Evolutionary conservation across 805 yeast genomes (phyloP), one percentile per base, ranked within the genome.

Genomic region (Candida mattraensis): DNA sequence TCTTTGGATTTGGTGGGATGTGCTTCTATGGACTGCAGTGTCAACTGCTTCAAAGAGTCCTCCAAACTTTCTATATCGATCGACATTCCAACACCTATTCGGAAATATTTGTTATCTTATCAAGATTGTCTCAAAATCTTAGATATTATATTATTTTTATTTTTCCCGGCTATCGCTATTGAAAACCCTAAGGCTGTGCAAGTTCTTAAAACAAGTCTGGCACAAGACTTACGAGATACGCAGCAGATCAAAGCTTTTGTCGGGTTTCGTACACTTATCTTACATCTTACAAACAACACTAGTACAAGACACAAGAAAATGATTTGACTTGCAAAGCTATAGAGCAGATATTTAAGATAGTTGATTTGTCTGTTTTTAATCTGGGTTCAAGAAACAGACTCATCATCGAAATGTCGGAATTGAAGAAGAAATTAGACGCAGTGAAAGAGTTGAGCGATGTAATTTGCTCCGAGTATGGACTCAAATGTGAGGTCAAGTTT

Each of bases 1-100:
- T 64, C 61, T 30, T 39, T 43, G 12, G 54, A 33, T 34, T 54
- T 56, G 1, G 53, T 55, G 4, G 64, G 60, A 42, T 60, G 61
- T 15, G 47, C 37, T 18, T 47, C 42, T 18, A 58, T 56, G 7
- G 55, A 48, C 30, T 44, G 42, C 24, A 56, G 36, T 1, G 56
- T 49, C 28, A 60, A 33, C 18, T 47, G 44, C 33, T 44, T 39
- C 23, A 54, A 39, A 12, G 44, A 47, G 10, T 42, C 35, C 30
- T 60, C 64, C 22, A 60, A 20, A 4, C 18, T 17, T 12, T 48
- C 54, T 10, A 37, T 16, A n/a, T n/a, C n/a, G n/a, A n/a, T n/a
- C n/a, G 40, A 36, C 37, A 23, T 28, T 16, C 22, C 14, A 24
- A 24, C 7, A 8, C 14, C 8, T n/a, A n/a, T n/a, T n/a, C n/a